Evolutionary conservation across 805 yeast species (phyloP).

Genomic region (Monosporozyma unispora): DNA sequence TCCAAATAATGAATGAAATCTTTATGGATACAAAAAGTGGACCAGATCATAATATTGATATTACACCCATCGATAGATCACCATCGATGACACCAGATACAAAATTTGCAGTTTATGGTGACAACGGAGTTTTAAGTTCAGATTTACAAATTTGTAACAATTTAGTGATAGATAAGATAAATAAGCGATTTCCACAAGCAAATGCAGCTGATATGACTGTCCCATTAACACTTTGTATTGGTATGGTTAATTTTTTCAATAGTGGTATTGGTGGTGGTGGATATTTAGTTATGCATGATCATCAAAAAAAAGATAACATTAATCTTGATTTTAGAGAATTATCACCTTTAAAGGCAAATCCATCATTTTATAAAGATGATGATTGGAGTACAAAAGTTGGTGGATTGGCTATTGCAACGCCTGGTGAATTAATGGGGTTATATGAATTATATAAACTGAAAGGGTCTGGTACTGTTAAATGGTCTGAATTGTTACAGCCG

Average conservation of each 20-base stretch:
- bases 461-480: conserved; percentile 61
- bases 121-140: conserved; percentile 31
- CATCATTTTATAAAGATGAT: conserved; percentile 11
- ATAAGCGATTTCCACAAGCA: conserved; percentile 37
- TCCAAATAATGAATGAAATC: not conserved
- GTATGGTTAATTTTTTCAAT: conserved; percentile 69
- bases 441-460: conserved; percentile 48
- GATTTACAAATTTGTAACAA: conserved; percentile 30
- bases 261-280: conserved; percentile 95
- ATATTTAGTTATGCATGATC: conserved; percentile 37
- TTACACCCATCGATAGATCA: conserved; percentile 29
- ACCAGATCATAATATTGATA: conserved; percentile 31
- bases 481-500: conserved; percentile 70
- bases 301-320: conserved; percentile 38
- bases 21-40: not conserved
- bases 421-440: conserved; percentile 88
- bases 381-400: conserved; percentile 55
- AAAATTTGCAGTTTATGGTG: conserved; percentile 16
- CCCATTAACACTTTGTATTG: conserved; percentile 81
- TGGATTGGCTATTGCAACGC: conserved; percentile 82
- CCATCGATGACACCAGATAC: conserved; percentile 32
- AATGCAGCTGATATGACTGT: conserved; percentile 93
- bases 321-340: conserved; percentile 81
- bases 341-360: conserved; percentile 56
- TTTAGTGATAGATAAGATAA: conserved; percentile 20